These are phyloP conservation scores for Croton laevigatus DNA, from an alignment of 441 rosid species.

Conservation along the genomic window DNA sequence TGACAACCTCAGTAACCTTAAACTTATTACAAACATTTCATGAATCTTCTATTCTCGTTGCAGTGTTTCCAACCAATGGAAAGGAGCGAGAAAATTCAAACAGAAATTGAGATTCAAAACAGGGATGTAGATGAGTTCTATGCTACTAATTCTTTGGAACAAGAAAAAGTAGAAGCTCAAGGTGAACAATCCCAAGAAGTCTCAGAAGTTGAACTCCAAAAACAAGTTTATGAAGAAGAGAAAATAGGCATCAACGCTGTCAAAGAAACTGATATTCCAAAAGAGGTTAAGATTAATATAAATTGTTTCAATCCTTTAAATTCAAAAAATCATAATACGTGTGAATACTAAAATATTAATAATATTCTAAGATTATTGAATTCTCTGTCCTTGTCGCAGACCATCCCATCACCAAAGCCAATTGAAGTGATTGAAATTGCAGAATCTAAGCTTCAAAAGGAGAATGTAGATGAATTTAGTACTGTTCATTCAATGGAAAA, in stretches of 20 bases:
- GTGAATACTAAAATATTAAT: not conserved
- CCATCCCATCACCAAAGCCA: conserved; percentile 14
- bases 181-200: conserved; percentile 10
- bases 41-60: not conserved
- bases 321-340: not conserved
- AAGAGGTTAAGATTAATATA: conserved; percentile 2
- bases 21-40: not conserved
- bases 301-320: not conserved
- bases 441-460: conserved; percentile 16
- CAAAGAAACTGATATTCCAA: not conserved
- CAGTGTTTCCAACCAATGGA: conserved; percentile 26
- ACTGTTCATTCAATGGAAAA: not conserved
- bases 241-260: not conserved
- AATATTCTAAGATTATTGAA: not conserved
- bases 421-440: conserved; percentile 13
- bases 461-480: conserved; percentile 19
- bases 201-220: conserved; percentile 26
- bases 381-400: not conserved
- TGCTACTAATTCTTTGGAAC: conserved; percentile 9
- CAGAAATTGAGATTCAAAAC: conserved; percentile 23
- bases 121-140: conserved; percentile 23
- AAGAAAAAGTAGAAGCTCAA: conserved; percentile 21
- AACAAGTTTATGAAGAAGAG: conserved; percentile 26
- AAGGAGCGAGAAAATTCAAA: conserved; percentile 20
- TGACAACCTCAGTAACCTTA: not conserved